A percentile compares a stretch with the other conserved stretches of the same genome.
These are phyloP conservation scores for Bombardia bombarda DNA, from an alignment of 495 filamentous ascomycete genomes.

Conservation along the genomic window DNA sequence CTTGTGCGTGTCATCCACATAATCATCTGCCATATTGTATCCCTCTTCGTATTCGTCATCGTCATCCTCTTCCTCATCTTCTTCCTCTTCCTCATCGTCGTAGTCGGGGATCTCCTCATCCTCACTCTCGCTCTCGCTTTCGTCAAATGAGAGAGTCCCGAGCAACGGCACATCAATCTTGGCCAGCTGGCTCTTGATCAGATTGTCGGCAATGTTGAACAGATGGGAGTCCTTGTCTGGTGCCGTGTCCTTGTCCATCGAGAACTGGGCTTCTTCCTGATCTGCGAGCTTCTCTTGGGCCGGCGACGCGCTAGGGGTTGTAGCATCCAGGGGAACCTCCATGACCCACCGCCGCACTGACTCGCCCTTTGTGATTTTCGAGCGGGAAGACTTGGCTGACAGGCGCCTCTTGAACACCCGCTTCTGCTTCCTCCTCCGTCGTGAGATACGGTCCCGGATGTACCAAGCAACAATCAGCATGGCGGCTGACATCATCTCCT, in stretches of 20 bases:
- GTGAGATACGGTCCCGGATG: constrained; percentile 24
- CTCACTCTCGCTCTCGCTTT: constrained; percentile 26
- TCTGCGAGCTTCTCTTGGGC: constrained; percentile 8
- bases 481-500: constrained; percentile 29
- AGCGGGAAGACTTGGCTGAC: constrained; percentile 2
- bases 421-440: constrained; percentile 15
- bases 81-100: constrained; percentile 22
- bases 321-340: constrained; percentile 12
- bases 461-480: constrained; percentile 33
- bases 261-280: constrained; percentile 20
- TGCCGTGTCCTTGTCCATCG: constrained; percentile 18
- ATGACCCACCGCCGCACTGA: constrained; percentile 27
- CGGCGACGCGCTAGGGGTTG: background rate
- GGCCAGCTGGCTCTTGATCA: constrained; percentile 28
- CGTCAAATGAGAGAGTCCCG: constrained; percentile 24
- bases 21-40: background rate
- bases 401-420: constrained; percentile 18
- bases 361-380: constrained; percentile 22
- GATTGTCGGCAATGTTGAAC: constrained; percentile 22
- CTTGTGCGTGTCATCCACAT: background rate
- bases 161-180: constrained; percentile 25
- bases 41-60: constrained; percentile 7
- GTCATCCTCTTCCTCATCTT: constrained; percentile 11
- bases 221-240: constrained; percentile 23
- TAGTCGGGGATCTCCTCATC: constrained; percentile 10